Base-by-base conservation (phyloP, 371 early-diverging fungal genomes). In the Mortierella sp. region DNA sequence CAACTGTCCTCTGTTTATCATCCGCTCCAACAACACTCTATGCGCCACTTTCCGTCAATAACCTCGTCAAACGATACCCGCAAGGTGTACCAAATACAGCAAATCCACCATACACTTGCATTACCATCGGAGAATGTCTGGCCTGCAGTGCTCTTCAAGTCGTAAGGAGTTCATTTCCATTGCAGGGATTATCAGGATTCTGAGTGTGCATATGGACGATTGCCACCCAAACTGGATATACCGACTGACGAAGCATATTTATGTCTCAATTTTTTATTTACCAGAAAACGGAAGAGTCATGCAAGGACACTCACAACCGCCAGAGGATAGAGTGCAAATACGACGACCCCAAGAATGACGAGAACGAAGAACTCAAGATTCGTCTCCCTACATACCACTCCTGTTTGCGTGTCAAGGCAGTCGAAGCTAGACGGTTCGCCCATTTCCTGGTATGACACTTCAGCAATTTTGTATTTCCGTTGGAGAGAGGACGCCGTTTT, bases 281-380 rank as follows among this genome's bases (percentile, higher is more conserved):
- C 41, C 60, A 86, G 87, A 56, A 86, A 86, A 80, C 86, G 44
- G 72, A 70, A 54, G 74, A 72, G 0, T 38, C 35, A 7, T 86
- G 87, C 54, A 76, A 71, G 35, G 83, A 86, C 41, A 82, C 87
- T 0, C 82, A 82, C 21, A 86, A 86, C 38, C 80, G 82, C 21
- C 82, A 80, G 55, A 49, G 76, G 71, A 80, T 82, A 74, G 80
- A 77, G 27, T 86, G 87, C 68, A 76, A 77, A n/a, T 86, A 72
- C 24, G 80, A 82, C 24, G 87, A 86, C 35, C 87, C 87, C 2
- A 82, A 79, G 71, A 75, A 86, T 51, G 75, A 86, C 11, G 82
- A 79, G 46, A 55, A 86, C 46, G 87, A 86, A 35, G 87, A 86
- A 48, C 76, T 86, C 73, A 82, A 82, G 54, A 41, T 86, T 54